phyloP scores from a whole-genome alignment of 2,329 filamentous ascomycete genomes.

The Hirsutella thompsonii region DNA sequence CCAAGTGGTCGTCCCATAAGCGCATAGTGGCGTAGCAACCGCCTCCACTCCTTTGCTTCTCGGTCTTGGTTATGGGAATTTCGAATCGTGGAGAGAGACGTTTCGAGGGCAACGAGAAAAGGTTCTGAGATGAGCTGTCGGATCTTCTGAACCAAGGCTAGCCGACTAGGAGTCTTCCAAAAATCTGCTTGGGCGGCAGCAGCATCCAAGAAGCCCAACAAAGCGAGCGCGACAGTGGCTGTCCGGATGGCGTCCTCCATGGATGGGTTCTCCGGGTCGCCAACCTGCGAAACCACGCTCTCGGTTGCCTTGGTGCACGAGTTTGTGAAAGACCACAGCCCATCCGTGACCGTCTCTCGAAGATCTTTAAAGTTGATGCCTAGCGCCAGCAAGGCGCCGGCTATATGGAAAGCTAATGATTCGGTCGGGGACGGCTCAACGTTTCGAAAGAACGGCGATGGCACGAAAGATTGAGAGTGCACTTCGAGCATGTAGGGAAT shows the following conservation, averaged over 20 bases:
- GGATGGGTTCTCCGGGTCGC: slow-evolving; percentile 43
- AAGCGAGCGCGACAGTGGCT: slow-evolving; percentile 66
- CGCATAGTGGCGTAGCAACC: slow-evolving; percentile 72
- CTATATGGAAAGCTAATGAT: slow-evolving; percentile 64
- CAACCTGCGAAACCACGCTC: slow-evolving; percentile 36
- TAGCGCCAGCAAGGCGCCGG: slow-evolving; percentile 68
- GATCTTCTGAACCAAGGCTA: slow-evolving; percentile 59
- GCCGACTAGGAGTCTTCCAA: slow-evolving; percentile 64
- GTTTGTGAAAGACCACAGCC: slow-evolving; percentile 59
- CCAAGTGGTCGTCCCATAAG: slow-evolving; percentile 69
- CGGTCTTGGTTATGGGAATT: slow-evolving; percentile 58
- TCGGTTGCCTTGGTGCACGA: slow-evolving; percentile 54
- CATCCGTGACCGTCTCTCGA: slow-evolving; percentile 50
- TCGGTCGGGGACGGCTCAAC: slow-evolving; percentile 86
- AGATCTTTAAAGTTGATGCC: slow-evolving; percentile 61
- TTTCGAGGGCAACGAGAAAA: slow-evolving; percentile 78
- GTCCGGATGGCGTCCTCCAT: slow-evolving; percentile 55
- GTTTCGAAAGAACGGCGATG: slow-evolving; percentile 70
- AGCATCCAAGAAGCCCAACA: slow-evolving; percentile 84
- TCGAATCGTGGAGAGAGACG: slow-evolving; percentile 78
- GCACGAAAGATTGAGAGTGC: slow-evolving; percentile 62
- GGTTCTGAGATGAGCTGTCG: slow-evolving; percentile 66
- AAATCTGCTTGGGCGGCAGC: slow-evolving; percentile 66
- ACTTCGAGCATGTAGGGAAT: slow-evolving; percentile 77
- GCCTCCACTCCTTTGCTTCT: slow-evolving; percentile 72